Evolutionary conservation across 2,329 filamentous ascomycete species (phyloP), one percentile per base, ranked within the genome.

Genomic region (Didymella segeticola): DNA sequence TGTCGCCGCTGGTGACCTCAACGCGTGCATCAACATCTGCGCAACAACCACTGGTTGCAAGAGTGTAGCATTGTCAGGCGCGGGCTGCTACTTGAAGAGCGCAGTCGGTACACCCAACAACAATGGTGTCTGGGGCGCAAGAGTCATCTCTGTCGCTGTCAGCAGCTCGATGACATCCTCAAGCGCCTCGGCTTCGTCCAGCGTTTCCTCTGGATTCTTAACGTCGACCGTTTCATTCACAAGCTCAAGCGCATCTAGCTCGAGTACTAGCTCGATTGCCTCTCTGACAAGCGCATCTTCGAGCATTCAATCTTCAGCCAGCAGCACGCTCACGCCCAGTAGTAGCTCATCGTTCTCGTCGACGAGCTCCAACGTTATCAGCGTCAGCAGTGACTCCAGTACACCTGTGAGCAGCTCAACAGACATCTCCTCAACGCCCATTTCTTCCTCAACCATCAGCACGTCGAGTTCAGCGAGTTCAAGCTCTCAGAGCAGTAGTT

Each of bases 41-140:
- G 41, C 48, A 8, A 51, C 33, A 10, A 51, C 41, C 1, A 15
- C 29, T 22, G 33, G 39, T 7, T 51, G 48, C 15, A 27, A 45
- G 39, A 45, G 48, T 38, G 23, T 51, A 12, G 48, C 48, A 23
- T 20, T 51, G 14, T 51, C 41, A 6, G 48, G 48, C n/a, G 48
- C 27, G n/a, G 48, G 41, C 5, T 51, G 41, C 27, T 51, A 51
- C 15, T 14, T 51, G 20, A 51, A 51, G 41, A 51, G 26, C 20
- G 48, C 41, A 22, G 20, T 51, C 12, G 48, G 48, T 5, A 25
- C 31, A 8, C 19, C 48, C 7, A 45, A 39, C n/a, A 22, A 23
- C 14, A 51, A 45, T 10, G 47, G 39, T n/a, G 41, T 39, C 27
- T 51, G 41, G 41, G 41, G 48, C 15, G 48, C 48, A 15, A 25